Base-by-base conservation (phyloP, 257 asterid species). In the Salvia rosmarinus region DNA sequence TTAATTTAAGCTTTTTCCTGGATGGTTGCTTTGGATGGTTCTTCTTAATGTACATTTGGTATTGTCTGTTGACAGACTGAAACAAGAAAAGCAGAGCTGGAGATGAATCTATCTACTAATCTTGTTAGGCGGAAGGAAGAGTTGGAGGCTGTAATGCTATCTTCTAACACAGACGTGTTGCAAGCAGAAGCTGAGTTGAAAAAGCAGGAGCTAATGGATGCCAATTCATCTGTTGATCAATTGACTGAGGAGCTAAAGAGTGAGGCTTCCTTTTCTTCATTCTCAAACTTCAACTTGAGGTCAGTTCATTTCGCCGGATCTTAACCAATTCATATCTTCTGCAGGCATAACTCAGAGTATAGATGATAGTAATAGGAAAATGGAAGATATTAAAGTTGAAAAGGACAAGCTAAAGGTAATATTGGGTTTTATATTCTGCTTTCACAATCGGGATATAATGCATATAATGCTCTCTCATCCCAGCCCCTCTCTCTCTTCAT, bases 61-160 rank as follows among this genome's bases (percentile, higher is more conserved):
- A 30, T 71, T 75, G 67, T 72, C 52, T 9, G 74, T 77, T 80
- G 68, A 67, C 83, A 91, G 99, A 88, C 87, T 64, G 99, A 95
- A 85, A 79, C 98, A 50, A 91, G 90, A 84, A 89, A 88, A 87
- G 81, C 89, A 25, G 99, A 95, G 90, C 95, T 95, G 65, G 99
- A 95, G 86, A 91, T 88, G 96, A 95, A 95, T 69, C 87, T 91
- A 51, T 95, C 98, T 46, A 88, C 99, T 51, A 95, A 95, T 78
- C 96, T 95, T 64, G 95, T 89, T 57, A 88, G 96, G 83, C 86
- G 96, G 77, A 95, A 88, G 78, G 96, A 91, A 82, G 99, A 95
- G 86, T 77, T 95, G 71, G 91, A 88, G 93, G 95, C 96, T 1
- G 81, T 85, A 63, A 89, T 83, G 84, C 81, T 73, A 70, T 89